A percentile compares a stretch with the other conserved stretches of the same genome.
These are phyloP conservation scores for Scheffersomyces cryptocercus DNA, from an alignment of 1,139 yeast genomes.

Conservation along the genomic window DNA sequence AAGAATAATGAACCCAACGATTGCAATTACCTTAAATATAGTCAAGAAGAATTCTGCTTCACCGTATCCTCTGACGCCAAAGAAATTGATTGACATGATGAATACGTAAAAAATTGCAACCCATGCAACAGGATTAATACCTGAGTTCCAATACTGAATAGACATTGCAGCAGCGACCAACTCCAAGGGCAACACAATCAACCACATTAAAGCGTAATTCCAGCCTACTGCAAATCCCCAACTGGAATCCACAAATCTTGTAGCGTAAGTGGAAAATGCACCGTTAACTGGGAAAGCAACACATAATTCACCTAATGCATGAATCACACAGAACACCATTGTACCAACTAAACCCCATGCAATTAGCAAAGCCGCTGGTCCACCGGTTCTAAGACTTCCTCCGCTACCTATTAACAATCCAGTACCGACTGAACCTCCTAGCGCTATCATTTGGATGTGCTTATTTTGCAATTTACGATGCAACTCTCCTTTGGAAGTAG, in stretches of 20 bases:
- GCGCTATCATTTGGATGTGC: conserved; percentile 48
- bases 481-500: conserved; percentile 40
- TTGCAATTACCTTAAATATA: conserved; percentile 43
- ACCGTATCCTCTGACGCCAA: conserved; percentile 49
- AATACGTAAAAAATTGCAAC: conserved; percentile 41
- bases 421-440: conserved; percentile 45
- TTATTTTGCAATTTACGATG: conserved; percentile 39
- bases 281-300: conserved; percentile 65
- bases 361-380: conserved; percentile 75
- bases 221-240: conserved; percentile 56
- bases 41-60: conserved; percentile 46
- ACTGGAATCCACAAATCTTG: conserved; percentile 62
- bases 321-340: conserved; percentile 53
- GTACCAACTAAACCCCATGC: conserved; percentile 60
- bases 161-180: conserved; percentile 48
- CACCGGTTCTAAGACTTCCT: conserved; percentile 65
- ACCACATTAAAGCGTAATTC: conserved; percentile 44
- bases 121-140: conserved; percentile 45
- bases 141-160: conserved; percentile 40
- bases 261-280: conserved; percentile 55
- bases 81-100: conserved; percentile 38
- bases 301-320: conserved; percentile 62
- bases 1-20: conserved; percentile 42
- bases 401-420: conserved; percentile 74
- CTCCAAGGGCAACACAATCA: conserved; percentile 45